Evolutionary conservation across 768 basidiomycete species (phyloP), one percentile per base, ranked within the genome.

Genomic region (Pleurotus eryngii): DNA sequence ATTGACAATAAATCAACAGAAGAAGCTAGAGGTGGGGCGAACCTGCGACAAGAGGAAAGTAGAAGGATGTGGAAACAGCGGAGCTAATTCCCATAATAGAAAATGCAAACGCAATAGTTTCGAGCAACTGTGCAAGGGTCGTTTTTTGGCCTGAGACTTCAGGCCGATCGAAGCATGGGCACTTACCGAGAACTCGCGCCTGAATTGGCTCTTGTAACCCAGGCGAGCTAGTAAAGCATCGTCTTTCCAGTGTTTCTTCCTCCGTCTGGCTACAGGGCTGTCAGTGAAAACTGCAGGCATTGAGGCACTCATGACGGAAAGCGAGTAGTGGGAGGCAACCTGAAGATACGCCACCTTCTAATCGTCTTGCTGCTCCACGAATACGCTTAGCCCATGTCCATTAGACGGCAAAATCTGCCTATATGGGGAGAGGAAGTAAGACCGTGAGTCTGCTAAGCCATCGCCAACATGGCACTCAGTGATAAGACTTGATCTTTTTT

Each of bases 31-130:
- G 30, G 15, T 18, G 3, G 15, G 22, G 69, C 76, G 15, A 49
- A 81, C 82, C 82, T 55, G 81, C 76, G 2, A 73, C 66, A 8
- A 84, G 74, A 11, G 76, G 76, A 64, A 84, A 84, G 3, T 74
- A 76, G 47, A 81, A 73, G 6, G 80, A 81, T 2, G 82, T 79
- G 2, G 83, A 71, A 5, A 84, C 82, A 1, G 82, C 81, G 5
- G 80, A 76, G 43, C 82, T 65, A 46, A 85, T 77, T 2, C 82
- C 83, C 83, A 84, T 84, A 62, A 85, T 84, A 18, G 81, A 83
- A 64, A 83, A 75, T 0, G 81, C 72, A 59, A 84, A 83, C 3
- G 79, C 81, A 24, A 82, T 70, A 2, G 81, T 81, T 69, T 83
- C 79, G 20, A 82, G 48, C 46, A 77, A 69, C 83, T 81, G 49